Evolutionary conservation across 306 rosid species (phyloP).

Genomic region (Cicer yamashitae): DNA sequence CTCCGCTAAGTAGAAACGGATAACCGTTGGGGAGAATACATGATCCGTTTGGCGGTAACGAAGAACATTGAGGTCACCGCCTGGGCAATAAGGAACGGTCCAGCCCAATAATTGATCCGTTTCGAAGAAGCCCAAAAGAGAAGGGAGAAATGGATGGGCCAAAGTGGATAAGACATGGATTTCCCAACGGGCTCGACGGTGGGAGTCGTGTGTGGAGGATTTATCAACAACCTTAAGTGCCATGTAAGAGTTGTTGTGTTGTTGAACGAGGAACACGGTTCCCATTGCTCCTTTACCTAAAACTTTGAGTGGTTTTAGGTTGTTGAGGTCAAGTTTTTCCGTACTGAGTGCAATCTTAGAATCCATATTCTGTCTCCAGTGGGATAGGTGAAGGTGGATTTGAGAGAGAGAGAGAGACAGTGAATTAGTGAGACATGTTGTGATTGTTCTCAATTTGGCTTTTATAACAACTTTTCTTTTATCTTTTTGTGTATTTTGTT

Average conservation of each 20-base stretch:
- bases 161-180: constrained; percentile 63
- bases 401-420: not conserved
- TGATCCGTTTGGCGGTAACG: constrained; percentile 79
- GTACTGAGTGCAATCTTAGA: constrained; percentile 44
- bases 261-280: constrained; percentile 77
- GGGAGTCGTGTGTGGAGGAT: constrained; percentile 48
- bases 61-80: constrained; percentile 89
- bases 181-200: constrained; percentile 87
- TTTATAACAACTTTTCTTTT: constrained; percentile 42
- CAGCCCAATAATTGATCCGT: constrained; percentile 63
- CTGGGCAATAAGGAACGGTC: constrained; percentile 91
- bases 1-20: constrained; percentile 84
- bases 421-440: constrained; percentile 12
- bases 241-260: constrained; percentile 9
- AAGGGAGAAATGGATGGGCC: constrained; percentile 74
- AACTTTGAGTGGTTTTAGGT: constrained; percentile 57
- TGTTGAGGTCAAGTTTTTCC: constrained; percentile 57
- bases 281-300: constrained; percentile 94
- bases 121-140: constrained; percentile 64
- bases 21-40: constrained; percentile 76
- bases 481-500: constrained; percentile 1
- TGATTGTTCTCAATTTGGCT: constrained; percentile 37
- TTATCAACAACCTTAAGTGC: constrained; percentile 88
- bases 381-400: not conserved
- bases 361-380: constrained; percentile 47